phyloP scores from a whole-genome alignment of 225 moss, liverwort and hornwort genomes.

The Straminergon stramineum region DNA sequence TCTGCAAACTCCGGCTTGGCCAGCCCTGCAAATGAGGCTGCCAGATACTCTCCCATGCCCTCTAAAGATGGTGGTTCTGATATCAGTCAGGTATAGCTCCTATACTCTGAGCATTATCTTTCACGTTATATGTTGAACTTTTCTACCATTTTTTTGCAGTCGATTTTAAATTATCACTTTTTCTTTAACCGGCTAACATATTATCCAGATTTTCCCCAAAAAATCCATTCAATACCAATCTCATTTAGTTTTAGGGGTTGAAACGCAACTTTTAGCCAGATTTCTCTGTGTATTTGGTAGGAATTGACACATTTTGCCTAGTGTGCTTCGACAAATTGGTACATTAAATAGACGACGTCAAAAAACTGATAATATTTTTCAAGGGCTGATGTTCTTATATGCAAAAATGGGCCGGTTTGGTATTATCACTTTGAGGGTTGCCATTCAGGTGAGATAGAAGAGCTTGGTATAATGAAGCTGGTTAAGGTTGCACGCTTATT shows the following conservation, averaged over 20 bases:
- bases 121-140: neutral
- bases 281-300: neutral
- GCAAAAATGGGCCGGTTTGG: neutral
- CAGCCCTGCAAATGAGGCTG: slow-evolving; percentile 37
- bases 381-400: neutral
- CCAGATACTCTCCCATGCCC: slow-evolving; percentile 28
- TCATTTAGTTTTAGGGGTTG: neutral
- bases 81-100: slow-evolving; percentile 36
- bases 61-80: slow-evolving; percentile 60
- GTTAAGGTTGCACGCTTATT: neutral
- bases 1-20: slow-evolving; percentile 32
- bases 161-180: neutral
- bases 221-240: neutral
- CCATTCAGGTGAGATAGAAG: neutral
- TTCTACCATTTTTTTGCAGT: neutral
- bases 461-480: neutral
- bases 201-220: neutral
- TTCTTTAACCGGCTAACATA: neutral
- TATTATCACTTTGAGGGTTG: neutral
- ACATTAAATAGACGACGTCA: neutral
- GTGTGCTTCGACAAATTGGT: neutral
- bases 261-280: neutral
- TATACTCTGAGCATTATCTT: neutral
- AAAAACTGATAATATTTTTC: neutral
- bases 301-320: neutral